These are phyloP conservation scores for Pyrus communis DNA, from an alignment of 306 rosid species.

Conservation along the genomic window DNA sequence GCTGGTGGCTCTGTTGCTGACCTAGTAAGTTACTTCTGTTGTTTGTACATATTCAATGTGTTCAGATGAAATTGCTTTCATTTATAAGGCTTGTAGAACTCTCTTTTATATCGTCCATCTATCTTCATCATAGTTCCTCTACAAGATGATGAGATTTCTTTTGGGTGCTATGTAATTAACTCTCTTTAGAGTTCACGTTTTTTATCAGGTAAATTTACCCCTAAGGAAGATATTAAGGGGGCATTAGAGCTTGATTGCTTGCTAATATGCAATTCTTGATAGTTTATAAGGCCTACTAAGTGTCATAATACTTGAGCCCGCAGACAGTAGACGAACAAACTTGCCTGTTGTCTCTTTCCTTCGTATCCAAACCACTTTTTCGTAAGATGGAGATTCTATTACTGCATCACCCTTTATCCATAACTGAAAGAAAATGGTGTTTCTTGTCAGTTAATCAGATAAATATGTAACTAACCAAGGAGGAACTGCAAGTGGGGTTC, in stretches of 20 bases:
- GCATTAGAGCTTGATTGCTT: not conserved
- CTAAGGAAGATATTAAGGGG: not conserved
- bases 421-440: not conserved
- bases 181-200: not conserved
- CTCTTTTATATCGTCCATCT: not conserved
- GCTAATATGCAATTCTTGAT: not conserved
- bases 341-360: not conserved
- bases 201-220: not conserved
- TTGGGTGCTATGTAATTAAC: slow-evolving; percentile 1
- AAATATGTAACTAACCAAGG: not conserved
- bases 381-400: not conserved
- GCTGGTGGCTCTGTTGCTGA: slow-evolving; percentile 99
- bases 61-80: slow-evolving; percentile 15
- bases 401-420: not conserved
- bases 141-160: not conserved
- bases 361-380: not conserved
- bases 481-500: not conserved
- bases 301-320: not conserved
- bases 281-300: not conserved
- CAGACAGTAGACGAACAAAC: not conserved
- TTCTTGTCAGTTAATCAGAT: not conserved
- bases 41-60: slow-evolving; percentile 22
- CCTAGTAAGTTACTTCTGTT: slow-evolving; percentile 73
- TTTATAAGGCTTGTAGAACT: not conserved
- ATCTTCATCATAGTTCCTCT: not conserved